phyloP scores from a whole-genome alignment of 805 yeast genomes.

The Cyberlindnera lachancei region DNA sequence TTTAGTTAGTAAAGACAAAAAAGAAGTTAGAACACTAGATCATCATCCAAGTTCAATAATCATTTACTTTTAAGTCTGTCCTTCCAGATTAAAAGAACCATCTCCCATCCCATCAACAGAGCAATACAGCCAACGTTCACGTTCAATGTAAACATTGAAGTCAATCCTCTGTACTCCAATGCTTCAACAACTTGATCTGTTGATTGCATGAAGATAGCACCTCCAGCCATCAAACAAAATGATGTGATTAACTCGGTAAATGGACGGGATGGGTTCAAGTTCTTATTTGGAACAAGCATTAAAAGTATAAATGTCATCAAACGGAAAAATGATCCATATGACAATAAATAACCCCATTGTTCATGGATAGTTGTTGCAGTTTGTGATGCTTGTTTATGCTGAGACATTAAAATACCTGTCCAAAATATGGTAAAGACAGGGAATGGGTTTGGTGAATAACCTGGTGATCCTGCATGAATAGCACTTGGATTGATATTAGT shows the following conservation, averaged over 20 bases:
- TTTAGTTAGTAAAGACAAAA: background rate
- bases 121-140: slow-evolving; percentile 74
- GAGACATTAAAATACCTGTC: slow-evolving; percentile 95
- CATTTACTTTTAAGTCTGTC: slow-evolving; percentile 35
- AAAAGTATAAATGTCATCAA: slow-evolving; percentile 52
- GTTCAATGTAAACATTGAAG: slow-evolving; percentile 87
- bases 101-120: slow-evolving; percentile 83
- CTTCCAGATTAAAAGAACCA: slow-evolving; percentile 57
- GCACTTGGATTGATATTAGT: slow-evolving; percentile 22
- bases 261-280: slow-evolving; percentile 56
- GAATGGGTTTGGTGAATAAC: slow-evolving; percentile 88
- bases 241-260: slow-evolving; percentile 77
- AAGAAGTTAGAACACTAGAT: background rate
- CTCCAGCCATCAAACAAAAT: slow-evolving; percentile 81
- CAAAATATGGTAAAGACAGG: slow-evolving; percentile 90
- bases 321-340: slow-evolving; percentile 78
- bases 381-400: slow-evolving; percentile 78
- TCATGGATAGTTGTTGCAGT: slow-evolving; percentile 74
- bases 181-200: slow-evolving; percentile 81
- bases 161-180: slow-evolving; percentile 73
- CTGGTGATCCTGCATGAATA: slow-evolving; percentile 46
- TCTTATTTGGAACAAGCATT: slow-evolving; percentile 35
- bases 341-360: slow-evolving; percentile 87
- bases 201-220: slow-evolving; percentile 85
- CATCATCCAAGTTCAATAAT: too few species aligned